These are phyloP conservation scores for Brassica nigra DNA, from an alignment of 345 rosid species.

Conservation along the genomic window DNA sequence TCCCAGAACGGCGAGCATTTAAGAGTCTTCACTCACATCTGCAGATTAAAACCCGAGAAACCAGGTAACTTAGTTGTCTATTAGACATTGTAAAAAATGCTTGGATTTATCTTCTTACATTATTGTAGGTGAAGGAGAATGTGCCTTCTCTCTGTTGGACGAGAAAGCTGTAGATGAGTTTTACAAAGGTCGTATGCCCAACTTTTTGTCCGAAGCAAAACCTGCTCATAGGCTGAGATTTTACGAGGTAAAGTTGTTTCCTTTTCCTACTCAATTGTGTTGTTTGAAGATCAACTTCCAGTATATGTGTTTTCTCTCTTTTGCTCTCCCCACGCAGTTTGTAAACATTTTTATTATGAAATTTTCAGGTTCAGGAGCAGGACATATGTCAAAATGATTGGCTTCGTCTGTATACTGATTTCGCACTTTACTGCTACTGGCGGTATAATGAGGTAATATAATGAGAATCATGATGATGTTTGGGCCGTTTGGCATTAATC, in stretches of 20 bases:
- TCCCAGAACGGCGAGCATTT: background rate
- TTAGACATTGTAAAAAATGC: background rate
- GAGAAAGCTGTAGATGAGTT: background rate
- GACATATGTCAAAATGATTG: slow-evolving; percentile 12
- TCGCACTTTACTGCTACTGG: background rate
- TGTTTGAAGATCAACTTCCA: background rate
- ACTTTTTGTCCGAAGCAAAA: background rate
- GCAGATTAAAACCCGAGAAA: background rate
- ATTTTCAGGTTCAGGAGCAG: background rate
- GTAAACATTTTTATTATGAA: too few relatives aligned
- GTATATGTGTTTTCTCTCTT: background rate
- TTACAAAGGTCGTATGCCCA: background rate
- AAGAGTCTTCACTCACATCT: background rate
- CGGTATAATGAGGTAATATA: background rate
- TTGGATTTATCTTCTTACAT: background rate
- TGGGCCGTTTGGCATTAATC: background rate
- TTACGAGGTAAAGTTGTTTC: slow-evolving; percentile 10
- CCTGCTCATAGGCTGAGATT: slow-evolving; percentile 2
- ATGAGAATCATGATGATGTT: background rate
- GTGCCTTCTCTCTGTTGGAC: background rate
- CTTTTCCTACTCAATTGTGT: background rate
- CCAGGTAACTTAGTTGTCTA: background rate
- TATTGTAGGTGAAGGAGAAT: background rate
- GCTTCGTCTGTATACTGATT: slow-evolving; percentile 5
- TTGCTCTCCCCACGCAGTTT: background rate